phyloP scores from a whole-genome alignment of 2,329 filamentous ascomycete species.

The Leptographium procerum region DNA sequence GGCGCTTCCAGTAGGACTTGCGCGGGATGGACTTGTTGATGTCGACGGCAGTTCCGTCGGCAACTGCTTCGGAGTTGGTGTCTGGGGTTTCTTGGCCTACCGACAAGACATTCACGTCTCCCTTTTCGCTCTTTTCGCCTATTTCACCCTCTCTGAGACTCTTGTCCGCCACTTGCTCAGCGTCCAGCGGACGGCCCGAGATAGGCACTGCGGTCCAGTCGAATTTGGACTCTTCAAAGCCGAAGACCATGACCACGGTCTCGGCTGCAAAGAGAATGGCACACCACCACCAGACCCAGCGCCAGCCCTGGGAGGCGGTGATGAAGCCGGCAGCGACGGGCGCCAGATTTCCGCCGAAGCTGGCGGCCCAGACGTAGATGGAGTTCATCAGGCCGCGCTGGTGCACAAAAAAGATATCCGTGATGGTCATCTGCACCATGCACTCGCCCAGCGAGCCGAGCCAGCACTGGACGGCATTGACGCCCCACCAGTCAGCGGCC shows the following conservation, averaged over 20 bases:
- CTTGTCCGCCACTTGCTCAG: background rate
- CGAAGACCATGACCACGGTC: conserved; percentile 6
- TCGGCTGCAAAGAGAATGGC: conserved; percentile 15
- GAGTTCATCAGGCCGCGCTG: conserved; percentile 40
- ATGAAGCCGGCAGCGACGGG: conserved; percentile 40
- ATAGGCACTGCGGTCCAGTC: conserved; percentile 1
- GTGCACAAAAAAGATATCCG: conserved; percentile 46
- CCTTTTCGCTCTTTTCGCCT: too few relatives aligned
- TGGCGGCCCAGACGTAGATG: conserved; percentile 30
- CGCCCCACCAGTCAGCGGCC: conserved; percentile 3
- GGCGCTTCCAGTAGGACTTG: conserved; percentile 3
- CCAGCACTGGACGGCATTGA: conserved; percentile 23
- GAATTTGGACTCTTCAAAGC: conserved; percentile 10
- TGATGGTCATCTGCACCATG: conserved; percentile 36
- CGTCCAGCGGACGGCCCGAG: background rate
- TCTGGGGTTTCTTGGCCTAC: background rate
- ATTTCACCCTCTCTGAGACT: too few relatives aligned
- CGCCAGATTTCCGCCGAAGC: conserved; percentile 24
- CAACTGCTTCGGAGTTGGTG: background rate
- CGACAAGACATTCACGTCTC: too few relatives aligned
- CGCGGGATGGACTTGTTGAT: conserved; percentile 3
- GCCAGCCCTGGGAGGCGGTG: conserved; percentile 34
- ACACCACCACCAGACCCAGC: conserved; percentile 29
- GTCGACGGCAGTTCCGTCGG: background rate
- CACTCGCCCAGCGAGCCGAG: conserved; percentile 33